Conservation (phyloP, 352 stramenopile species). For the Phytophthora brassicae region DNA sequence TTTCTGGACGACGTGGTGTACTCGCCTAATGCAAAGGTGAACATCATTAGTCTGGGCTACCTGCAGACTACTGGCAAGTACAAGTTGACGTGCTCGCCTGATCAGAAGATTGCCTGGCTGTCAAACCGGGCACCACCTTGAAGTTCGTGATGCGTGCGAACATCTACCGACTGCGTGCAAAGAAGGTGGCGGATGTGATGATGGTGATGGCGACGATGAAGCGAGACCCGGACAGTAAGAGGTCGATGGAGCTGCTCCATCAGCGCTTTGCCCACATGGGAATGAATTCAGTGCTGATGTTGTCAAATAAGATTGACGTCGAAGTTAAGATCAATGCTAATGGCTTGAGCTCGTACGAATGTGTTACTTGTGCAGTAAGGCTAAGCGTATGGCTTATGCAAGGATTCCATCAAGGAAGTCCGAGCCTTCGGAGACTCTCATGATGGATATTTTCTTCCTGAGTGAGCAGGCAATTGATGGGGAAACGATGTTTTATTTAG, state of each 20-base stretch:
- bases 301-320: conserved; percentile 9
- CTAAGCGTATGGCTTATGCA: conserved; percentile 12
- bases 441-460: not conserved
- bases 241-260: conserved; percentile 15
- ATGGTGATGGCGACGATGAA: conserved; percentile 10
- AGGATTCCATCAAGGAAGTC: not conserved
- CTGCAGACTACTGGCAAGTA: conserved; percentile 8
- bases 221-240: not conserved
- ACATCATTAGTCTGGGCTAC: conserved; percentile 7
- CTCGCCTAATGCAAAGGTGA: conserved; percentile 1
- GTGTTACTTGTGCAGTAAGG: conserved; percentile 9
- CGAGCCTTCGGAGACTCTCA: not conserved
- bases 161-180: conserved; percentile 10
- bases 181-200: not conserved
- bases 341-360: conserved; percentile 9
- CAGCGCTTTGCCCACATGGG: conserved; percentile 6
- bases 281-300: conserved; percentile 1
- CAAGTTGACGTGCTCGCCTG: conserved; percentile 5
- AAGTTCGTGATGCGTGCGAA: conserved; percentile 8
- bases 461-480: not conserved
- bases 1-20: conserved; percentile 17
- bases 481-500: not conserved
- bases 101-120: conserved; percentile 12
- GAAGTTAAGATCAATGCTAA: conserved; percentile 18
- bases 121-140: not conserved